Conservation (phyloP, 176 grass and related monocot genomes). For the Cenchrus americanus region DNA sequence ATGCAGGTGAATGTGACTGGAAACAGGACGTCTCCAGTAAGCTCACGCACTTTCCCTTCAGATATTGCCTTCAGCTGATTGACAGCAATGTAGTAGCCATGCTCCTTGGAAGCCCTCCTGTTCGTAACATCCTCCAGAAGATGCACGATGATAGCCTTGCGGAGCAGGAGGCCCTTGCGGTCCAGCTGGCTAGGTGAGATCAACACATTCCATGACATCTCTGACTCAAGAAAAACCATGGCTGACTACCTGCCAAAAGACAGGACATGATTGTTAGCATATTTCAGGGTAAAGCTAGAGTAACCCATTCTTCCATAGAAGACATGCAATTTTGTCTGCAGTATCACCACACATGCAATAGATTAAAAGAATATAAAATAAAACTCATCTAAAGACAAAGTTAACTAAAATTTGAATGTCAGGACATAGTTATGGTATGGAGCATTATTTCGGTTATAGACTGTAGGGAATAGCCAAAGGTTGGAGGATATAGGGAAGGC, state of each 20-base stretch:
- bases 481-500: not conserved
- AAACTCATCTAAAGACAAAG: not conserved
- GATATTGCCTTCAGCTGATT: slow-evolving; percentile 65
- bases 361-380: not conserved
- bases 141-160: slow-evolving; percentile 77
- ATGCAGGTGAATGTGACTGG: slow-evolving; percentile 76
- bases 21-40: slow-evolving; percentile 88
- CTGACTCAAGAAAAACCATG: slow-evolving; percentile 86
- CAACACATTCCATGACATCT: slow-evolving; percentile 89
- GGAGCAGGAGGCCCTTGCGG: slow-evolving; percentile 70
- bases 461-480: not conserved
- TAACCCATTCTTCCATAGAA: not conserved
- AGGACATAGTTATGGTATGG: not conserved
- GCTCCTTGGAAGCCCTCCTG: slow-evolving; percentile 90
- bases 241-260: slow-evolving; percentile 43
- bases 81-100: slow-evolving; percentile 84
- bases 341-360: not conserved
- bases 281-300: not conserved
- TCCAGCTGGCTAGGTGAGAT: slow-evolving; percentile 74
- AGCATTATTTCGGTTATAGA: not conserved
- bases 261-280: not conserved
- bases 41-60: slow-evolving; percentile 77
- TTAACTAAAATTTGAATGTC: not conserved
- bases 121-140: slow-evolving; percentile 84
- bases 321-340: not conserved